Evolutionary conservation across 1,139 yeast species (phyloP).

Genomic region (Pichia sp.): DNA sequence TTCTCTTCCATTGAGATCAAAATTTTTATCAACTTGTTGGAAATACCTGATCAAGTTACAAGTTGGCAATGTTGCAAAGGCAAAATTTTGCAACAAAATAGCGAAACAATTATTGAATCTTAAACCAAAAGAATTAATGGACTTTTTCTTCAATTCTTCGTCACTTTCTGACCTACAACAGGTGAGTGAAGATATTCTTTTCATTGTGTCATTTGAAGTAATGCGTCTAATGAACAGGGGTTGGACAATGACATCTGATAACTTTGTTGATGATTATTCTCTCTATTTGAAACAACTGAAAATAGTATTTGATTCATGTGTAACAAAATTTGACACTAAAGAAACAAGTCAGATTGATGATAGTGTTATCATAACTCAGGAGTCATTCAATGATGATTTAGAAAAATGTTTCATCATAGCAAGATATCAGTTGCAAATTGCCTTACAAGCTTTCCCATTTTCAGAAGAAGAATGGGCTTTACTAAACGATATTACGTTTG

Average conservation of each 20-base stretch:
- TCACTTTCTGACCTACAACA: not conserved
- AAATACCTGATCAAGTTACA: slow-evolving; percentile 1
- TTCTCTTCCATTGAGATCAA: slow-evolving; percentile 9
- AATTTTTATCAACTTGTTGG: slow-evolving; percentile 8
- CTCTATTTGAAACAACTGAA: slow-evolving; percentile 6
- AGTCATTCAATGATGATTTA: not conserved
- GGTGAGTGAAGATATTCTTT: not conserved
- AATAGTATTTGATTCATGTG: not conserved
- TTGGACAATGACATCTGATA: slow-evolving; percentile 8
- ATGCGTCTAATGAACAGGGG: slow-evolving; percentile 6
- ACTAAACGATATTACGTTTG: slow-evolving; percentile 1
- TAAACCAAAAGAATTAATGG: slow-evolving; percentile 5
- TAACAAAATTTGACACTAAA: not conserved
- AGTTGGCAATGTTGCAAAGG: not conserved
- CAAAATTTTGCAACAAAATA: not conserved
- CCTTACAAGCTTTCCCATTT: not conserved
- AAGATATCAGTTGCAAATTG: slow-evolving; percentile 7
- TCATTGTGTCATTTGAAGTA: slow-evolving; percentile 11
- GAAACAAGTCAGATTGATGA: no score
- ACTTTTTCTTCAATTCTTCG: slow-evolving; percentile 1
- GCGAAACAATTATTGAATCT: slow-evolving; percentile 2
- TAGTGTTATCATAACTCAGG: not conserved
- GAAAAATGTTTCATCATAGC: slow-evolving; percentile 11
- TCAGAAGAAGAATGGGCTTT: slow-evolving; percentile 4
- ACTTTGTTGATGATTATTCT: not conserved